Conservation (phyloP, 805 yeast species). For the Myxozyma kluyveri region DNA sequence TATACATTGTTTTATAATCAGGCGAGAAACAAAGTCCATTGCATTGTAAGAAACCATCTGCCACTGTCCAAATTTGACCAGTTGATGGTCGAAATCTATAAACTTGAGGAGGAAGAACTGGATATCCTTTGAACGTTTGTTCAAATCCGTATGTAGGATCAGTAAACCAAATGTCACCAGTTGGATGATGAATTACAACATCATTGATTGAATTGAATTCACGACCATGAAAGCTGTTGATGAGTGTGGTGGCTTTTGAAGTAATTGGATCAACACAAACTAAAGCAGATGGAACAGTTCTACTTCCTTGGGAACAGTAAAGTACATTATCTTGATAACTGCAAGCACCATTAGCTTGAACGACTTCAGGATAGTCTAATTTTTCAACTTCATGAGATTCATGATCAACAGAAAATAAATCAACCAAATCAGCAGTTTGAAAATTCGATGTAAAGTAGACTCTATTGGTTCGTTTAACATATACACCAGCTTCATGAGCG, state of each 20-base stretch:
- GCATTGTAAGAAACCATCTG: slow-evolving; percentile 24
- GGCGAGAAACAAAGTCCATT: slow-evolving; percentile 30
- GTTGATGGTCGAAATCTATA: slow-evolving; percentile 24
- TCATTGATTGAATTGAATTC: slow-evolving; percentile 26
- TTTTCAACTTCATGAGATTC: slow-evolving; percentile 7
- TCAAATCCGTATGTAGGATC: slow-evolving; percentile 27
- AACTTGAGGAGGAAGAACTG: slow-evolving; percentile 21
- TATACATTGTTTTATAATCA: slow-evolving; percentile 18
- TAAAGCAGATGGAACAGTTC: slow-evolving; percentile 12
- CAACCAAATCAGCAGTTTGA: slow-evolving; percentile 21
- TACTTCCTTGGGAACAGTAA: slow-evolving; percentile 26
- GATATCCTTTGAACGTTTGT: slow-evolving; percentile 23
- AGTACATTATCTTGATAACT: slow-evolving; percentile 15
- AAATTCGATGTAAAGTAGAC: slow-evolving; percentile 26
- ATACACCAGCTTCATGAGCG: slow-evolving; percentile 29
- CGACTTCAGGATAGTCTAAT: slow-evolving; percentile 14
- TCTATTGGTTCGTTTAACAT: slow-evolving; percentile 18
- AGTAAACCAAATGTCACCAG: slow-evolving; percentile 29
- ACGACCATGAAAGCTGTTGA: slow-evolving; percentile 27
- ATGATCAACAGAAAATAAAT: slow-evolving; percentile 15
- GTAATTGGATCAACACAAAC: slow-evolving; percentile 21
- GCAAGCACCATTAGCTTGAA: slow-evolving; percentile 28
- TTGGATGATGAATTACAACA: slow-evolving; percentile 26
- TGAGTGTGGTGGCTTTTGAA: slow-evolving; percentile 6
- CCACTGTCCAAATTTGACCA: slow-evolving; percentile 10